Percentiles rank a stretch among this genome's conserved stretches.
phyloP scores from a whole-genome alignment of 352 stramenopile genomes.

The Peronosclerospora sorghi region DNA sequence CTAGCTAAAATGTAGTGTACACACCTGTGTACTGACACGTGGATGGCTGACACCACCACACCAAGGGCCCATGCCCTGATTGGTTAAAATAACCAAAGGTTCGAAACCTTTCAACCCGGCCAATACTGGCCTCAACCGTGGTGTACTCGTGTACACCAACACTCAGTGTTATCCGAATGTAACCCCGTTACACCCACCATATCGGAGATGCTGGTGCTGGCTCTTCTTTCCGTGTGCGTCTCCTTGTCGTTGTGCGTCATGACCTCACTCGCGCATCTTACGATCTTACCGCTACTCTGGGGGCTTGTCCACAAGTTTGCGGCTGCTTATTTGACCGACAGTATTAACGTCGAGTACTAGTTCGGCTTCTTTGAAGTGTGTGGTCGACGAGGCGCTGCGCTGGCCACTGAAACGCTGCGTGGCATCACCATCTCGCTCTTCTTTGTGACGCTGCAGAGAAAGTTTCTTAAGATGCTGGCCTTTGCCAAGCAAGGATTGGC shows the following conservation, averaged over 20 bases:
- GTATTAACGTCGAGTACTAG: constrained; percentile 35
- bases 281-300: constrained; percentile 46
- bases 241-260: constrained; percentile 55
- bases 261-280: constrained; percentile 37
- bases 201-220: constrained; percentile 32
- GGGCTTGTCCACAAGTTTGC: constrained; percentile 43
- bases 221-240: constrained; percentile 41
- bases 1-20: too few species aligned
- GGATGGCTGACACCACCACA: too few species aligned
- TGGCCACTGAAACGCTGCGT: constrained; percentile 14
- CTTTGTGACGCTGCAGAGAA: constrained; percentile 35
- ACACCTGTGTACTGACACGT: too few species aligned
- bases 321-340: constrained; percentile 39
- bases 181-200: too few species aligned
- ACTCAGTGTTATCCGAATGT: too few species aligned
- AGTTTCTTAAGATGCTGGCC: constrained; percentile 44
- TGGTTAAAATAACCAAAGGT: too few species aligned
- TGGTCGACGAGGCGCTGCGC: constrained; percentile 3
- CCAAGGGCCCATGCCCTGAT: too few species aligned
- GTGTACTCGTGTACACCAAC: too few species aligned
- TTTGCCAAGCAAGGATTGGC: constrained; percentile 50
- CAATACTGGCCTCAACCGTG: too few species aligned
- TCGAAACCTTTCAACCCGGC: too few species aligned
- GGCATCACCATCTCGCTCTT: constrained; percentile 45
- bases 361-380: constrained; percentile 37